These are phyloP conservation scores for Cercospora berteroae DNA, from an alignment of 2,329 filamentous ascomycete species.

Conservation along the genomic window DNA sequence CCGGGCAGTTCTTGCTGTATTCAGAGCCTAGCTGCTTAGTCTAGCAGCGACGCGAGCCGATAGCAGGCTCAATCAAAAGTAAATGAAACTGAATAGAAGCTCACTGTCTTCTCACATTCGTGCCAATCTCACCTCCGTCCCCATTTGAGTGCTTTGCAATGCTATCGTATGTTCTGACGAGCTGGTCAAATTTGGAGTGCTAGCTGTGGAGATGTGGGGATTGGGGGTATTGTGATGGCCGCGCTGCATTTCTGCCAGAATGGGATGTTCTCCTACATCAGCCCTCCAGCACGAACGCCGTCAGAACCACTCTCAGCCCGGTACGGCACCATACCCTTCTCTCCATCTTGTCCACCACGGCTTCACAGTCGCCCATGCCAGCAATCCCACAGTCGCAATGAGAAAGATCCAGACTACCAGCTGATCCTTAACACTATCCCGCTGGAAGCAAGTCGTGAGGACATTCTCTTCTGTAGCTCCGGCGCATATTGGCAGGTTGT, in stretches of 20 bases:
- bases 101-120: background rate
- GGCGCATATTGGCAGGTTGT: constrained; percentile 62
- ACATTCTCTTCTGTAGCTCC: constrained; percentile 64
- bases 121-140: background rate
- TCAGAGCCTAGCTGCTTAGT: background rate
- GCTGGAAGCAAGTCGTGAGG: constrained; percentile 65
- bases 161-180: background rate
- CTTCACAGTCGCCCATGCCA: constrained; percentile 59
- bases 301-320: background rate
- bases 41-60: background rate
- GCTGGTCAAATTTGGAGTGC: background rate
- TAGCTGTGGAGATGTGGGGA: background rate
- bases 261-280: too few species aligned
- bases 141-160: background rate
- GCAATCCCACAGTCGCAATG: constrained; percentile 58
- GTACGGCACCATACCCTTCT: constrained; percentile 17
- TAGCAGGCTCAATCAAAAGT: background rate
- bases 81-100: background rate
- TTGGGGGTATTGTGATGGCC: background rate
- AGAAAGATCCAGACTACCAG: constrained; percentile 67
- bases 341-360: constrained; percentile 54
- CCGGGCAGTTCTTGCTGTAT: background rate
- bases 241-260: background rate
- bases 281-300: background rate
- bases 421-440: constrained; percentile 66